A percentile compares a stretch with the other conserved stretches of the same genome.
Conservation (phyloP, 2,329 filamentous ascomycete species). For the Apiospora rasikravindrae region DNA sequence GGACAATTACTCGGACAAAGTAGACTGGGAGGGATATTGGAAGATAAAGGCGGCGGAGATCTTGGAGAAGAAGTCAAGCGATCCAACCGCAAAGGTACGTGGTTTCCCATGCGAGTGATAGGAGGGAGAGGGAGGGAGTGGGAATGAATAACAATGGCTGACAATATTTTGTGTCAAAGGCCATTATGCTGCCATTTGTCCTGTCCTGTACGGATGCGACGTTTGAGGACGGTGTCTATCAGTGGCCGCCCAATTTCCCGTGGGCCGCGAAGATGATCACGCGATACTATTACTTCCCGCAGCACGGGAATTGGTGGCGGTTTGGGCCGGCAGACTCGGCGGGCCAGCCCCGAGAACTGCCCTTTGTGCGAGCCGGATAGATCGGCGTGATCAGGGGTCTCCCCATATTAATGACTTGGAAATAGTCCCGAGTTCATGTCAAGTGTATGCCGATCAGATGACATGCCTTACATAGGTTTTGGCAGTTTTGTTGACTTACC, state of each 20-base stretch:
- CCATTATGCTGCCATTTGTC: conserved; percentile 34
- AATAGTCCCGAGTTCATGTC: conserved; percentile 1
- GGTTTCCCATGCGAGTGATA: not conserved
- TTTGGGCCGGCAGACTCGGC: conserved; percentile 30
- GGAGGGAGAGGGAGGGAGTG: not conserved
- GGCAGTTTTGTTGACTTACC: not conserved
- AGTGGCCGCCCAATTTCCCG: conserved; percentile 34
- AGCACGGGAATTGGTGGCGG: conserved; percentile 41
- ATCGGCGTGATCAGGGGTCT: not conserved
- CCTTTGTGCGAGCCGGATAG: conserved; percentile 25
- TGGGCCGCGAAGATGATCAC: conserved; percentile 37
- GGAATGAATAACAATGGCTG: not conserved
- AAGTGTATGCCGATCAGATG: not conserved
- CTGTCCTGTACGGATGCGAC: conserved; percentile 14
- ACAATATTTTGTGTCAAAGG: not conserved
- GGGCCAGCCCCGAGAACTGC: conserved; percentile 28
- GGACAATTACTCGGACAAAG: conserved; percentile 31
- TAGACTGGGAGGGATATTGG: conserved; percentile 42
- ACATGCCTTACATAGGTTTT: not conserved
- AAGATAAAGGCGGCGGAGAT: conserved; percentile 26
- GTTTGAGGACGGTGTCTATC: conserved; percentile 32
- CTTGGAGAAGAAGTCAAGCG: conserved; percentile 25
- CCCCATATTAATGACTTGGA: conserved; percentile 4
- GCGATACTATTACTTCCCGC: conserved; percentile 41
- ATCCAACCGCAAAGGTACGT: conserved; percentile 29